These are phyloP conservation scores for Naganishia onofrii DNA, from an alignment of 768 basidiomycete species.

Conservation along the genomic window DNA sequence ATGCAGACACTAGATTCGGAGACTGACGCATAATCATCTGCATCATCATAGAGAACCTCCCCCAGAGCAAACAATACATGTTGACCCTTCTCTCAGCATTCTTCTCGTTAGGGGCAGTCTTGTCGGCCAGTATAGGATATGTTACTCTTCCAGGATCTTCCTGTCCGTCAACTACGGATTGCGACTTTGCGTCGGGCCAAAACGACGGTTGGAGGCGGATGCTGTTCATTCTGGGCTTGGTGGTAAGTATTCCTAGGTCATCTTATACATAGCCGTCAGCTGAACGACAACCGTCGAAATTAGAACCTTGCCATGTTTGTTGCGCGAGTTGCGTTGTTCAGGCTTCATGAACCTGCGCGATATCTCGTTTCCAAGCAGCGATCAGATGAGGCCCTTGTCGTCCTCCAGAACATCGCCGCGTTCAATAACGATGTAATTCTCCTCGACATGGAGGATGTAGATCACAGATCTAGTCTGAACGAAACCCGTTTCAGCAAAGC, in stretches of 20 bases:
- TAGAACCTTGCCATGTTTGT: slow-evolving; percentile 86
- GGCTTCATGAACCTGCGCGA: slow-evolving; percentile 87
- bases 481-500: background rate
- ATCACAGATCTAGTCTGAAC: background rate
- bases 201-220: slow-evolving; percentile 91
- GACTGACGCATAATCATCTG: too few species aligned
- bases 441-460: slow-evolving; percentile 70
- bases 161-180: slow-evolving; percentile 53
- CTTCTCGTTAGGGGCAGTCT: slow-evolving; percentile 87
- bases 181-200: slow-evolving; percentile 62
- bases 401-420: slow-evolving; percentile 75
- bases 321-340: slow-evolving; percentile 82
- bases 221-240: slow-evolving; percentile 68
- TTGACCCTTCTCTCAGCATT: slow-evolving; percentile 91
- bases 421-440: slow-evolving; percentile 76
- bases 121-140: slow-evolving; percentile 76
- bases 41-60: slow-evolving; percentile 79
- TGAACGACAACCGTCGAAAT: background rate
- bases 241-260: slow-evolving; percentile 61
- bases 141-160: slow-evolving; percentile 67
- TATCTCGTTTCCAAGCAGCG: slow-evolving; percentile 87
- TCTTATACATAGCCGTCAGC: background rate
- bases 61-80: slow-evolving; percentile 83
- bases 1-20: background rate
- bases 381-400: slow-evolving; percentile 75